phyloP scores from a whole-genome alignment of 805 yeast species.

The Jamesozyma hellenica region DNA sequence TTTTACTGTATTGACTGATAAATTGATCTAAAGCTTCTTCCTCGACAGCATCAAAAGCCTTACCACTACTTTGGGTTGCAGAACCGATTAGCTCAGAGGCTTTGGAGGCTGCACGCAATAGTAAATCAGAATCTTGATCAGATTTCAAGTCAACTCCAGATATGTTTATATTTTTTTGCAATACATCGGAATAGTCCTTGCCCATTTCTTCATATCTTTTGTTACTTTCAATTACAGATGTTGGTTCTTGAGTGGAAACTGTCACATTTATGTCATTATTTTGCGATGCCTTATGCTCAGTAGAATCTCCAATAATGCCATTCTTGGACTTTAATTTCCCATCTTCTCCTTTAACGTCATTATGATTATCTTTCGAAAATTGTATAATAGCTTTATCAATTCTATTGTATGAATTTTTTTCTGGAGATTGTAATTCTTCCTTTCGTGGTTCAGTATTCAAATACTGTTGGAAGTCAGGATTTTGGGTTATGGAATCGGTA shows the following conservation, averaged over 20 bases:
- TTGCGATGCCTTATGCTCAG: background rate
- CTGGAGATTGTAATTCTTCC: constrained; percentile 2
- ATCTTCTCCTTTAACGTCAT: constrained; percentile 1
- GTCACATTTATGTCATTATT: constrained; percentile 5
- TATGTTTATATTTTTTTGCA: constrained; percentile 18
- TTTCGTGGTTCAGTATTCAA: constrained; percentile 21
- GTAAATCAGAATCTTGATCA: constrained; percentile 33
- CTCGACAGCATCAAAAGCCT: constrained; percentile 31
- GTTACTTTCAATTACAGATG: constrained; percentile 2
- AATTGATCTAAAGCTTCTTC: constrained; percentile 71
- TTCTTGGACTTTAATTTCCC: background rate
- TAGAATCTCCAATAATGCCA: background rate
- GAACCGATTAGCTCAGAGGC: constrained; percentile 31
- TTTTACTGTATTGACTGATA: constrained; percentile 55
- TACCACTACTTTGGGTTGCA: constrained; percentile 27
- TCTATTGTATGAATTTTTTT: constrained; percentile 1
- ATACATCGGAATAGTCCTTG: constrained; percentile 14
- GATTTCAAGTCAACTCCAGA: constrained; percentile 8
- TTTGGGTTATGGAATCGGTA: constrained; percentile 51
- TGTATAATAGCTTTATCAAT: background rate
- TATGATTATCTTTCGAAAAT: constrained; percentile 1
- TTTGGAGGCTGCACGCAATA: constrained; percentile 35
- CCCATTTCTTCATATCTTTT: constrained; percentile 12
- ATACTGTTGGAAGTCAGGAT: constrained; percentile 31
- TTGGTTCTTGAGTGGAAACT: background rate